phyloP scores from a whole-genome alignment of 2,329 filamentous ascomycete genomes.

The Apiospora pterosperma region DNA sequence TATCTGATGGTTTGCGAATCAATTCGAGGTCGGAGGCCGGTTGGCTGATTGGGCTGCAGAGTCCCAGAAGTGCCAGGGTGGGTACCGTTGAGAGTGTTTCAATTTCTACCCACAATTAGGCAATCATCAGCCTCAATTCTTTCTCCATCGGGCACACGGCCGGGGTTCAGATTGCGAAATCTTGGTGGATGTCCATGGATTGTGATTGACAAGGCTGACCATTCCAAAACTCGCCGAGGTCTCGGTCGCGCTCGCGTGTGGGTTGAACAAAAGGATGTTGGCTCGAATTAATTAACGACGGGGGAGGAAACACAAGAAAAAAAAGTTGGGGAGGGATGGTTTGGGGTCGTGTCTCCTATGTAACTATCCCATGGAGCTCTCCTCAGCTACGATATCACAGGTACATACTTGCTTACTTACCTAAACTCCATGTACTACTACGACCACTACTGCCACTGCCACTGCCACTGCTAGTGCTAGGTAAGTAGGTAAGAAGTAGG shows the following conservation, averaged over 20 bases:
- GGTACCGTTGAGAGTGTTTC: constrained; percentile 1
- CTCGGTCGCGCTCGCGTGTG: not conserved
- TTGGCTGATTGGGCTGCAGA: not conserved
- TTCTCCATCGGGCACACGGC: not conserved
- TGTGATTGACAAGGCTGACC: not conserved
- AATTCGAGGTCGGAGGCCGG: constrained; percentile 1
- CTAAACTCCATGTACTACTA: not conserved
- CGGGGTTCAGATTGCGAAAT: not conserved
- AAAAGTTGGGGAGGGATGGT: not conserved
- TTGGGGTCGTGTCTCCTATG: not conserved
- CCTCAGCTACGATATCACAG: not conserved
- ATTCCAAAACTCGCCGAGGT: not conserved
- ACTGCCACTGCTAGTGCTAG: not conserved
- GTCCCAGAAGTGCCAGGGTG: not conserved
- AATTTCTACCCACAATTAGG: constrained; percentile 3
- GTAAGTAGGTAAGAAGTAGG: no score
- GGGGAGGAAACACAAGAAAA: not conserved
- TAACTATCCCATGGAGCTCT: not conserved
- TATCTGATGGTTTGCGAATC: constrained; percentile 1
- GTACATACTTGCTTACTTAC: not conserved
- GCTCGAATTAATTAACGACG: not conserved
- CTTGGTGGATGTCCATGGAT: not conserved
- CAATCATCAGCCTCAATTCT: not conserved
- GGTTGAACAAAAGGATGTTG: not conserved
- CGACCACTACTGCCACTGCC: not conserved